Evolutionary conservation across 768 basidiomycete genomes (phyloP).

Genomic region (Aureoboletus auriporus): DNA sequence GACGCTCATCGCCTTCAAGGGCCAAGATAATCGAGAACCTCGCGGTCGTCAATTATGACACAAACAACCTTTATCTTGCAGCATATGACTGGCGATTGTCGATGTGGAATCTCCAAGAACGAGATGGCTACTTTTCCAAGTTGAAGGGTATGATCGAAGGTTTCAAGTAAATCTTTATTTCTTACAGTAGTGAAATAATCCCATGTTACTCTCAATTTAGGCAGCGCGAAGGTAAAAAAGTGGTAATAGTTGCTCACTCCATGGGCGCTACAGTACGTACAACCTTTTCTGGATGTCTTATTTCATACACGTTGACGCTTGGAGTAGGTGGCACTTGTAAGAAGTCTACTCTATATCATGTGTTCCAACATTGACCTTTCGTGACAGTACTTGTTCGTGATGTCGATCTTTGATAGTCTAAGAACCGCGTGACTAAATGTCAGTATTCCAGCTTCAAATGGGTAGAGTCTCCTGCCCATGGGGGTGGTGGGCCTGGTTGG

Average conservation of each 20-base stretch:
- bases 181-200: background rate
- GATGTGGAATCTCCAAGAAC: conserved; percentile 86
- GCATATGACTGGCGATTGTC: conserved; percentile 92
- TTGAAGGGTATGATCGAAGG: conserved; percentile 80
- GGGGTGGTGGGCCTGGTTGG: conserved; percentile 82
- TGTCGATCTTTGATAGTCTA: background rate
- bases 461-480: conserved; percentile 86
- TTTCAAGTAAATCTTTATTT: conserved; percentile 51
- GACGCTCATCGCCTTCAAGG: conserved; percentile 30
- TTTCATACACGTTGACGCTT: conserved; percentile 33
- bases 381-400: conserved; percentile 78
- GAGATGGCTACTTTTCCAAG: conserved; percentile 85
- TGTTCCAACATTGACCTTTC: conserved; percentile 4
- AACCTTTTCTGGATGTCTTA: background rate
- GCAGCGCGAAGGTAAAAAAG: conserved; percentile 66
- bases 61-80: conserved; percentile 79
- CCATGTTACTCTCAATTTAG: conserved; percentile 31
- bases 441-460: conserved; percentile 72
- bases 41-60: conserved; percentile 89
- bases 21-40: conserved; percentile 93
- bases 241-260: conserved; percentile 80
- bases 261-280: conserved; percentile 75
- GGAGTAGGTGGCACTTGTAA: conserved; percentile 44
- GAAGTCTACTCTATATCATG: conserved; percentile 16
- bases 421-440: conserved; percentile 3